Evolutionary conservation across 1,284 basidiomycete genomes (phyloP).

Genomic region (Hymenochaete sp.): DNA sequence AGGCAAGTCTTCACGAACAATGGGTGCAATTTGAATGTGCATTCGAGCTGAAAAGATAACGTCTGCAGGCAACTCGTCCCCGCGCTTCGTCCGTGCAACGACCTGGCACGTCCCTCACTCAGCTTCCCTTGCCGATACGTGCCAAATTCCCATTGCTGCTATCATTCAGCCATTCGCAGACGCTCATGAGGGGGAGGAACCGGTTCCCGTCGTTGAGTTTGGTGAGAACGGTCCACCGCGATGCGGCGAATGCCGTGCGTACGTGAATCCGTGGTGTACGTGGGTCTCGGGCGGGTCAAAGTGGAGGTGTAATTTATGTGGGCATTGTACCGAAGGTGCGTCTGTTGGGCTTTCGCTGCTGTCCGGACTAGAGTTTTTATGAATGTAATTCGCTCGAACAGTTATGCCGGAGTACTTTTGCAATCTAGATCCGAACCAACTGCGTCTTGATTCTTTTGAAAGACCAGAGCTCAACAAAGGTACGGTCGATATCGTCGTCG

Average conservation of each 20-base stretch:
- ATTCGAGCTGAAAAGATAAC: too few relatives aligned
- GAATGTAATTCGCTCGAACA: slow-evolving; percentile 26
- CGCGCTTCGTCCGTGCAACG: slow-evolving; percentile 57
- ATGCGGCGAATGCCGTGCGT: slow-evolving; percentile 81
- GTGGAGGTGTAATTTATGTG: slow-evolving; percentile 94
- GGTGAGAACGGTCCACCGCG: slow-evolving; percentile 72
- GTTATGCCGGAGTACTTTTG: slow-evolving; percentile 82
- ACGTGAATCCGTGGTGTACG: slow-evolving; percentile 92
- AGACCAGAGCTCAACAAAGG: slow-evolving; percentile 87
- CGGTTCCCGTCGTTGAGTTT: slow-evolving; percentile 68
- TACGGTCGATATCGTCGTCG: slow-evolving; percentile 86
- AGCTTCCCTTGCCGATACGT: slow-evolving; percentile 73
- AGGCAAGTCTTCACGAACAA: slow-evolving; percentile 40
- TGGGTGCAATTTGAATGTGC: slow-evolving; percentile 5
- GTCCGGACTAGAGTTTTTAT: slow-evolving; percentile 2
- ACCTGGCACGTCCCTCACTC: slow-evolving; percentile 73
- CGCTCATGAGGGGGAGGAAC: slow-evolving; percentile 71
- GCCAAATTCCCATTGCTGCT: slow-evolving; percentile 78
- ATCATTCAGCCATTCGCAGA: slow-evolving; percentile 90
- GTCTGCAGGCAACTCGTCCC: slow-evolving; percentile 55
- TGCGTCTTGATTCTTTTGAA: slow-evolving; percentile 75
- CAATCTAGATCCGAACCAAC: slow-evolving; percentile 72
- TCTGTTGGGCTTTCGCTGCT: slow-evolving; percentile 8
- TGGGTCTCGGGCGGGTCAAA: slow-evolving; percentile 80
- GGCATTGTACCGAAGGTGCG: slow-evolving; percentile 73